Evolutionary conservation across 2,329 filamentous ascomycete species (phyloP).

Genomic region (Emergomyces africanus): DNA sequence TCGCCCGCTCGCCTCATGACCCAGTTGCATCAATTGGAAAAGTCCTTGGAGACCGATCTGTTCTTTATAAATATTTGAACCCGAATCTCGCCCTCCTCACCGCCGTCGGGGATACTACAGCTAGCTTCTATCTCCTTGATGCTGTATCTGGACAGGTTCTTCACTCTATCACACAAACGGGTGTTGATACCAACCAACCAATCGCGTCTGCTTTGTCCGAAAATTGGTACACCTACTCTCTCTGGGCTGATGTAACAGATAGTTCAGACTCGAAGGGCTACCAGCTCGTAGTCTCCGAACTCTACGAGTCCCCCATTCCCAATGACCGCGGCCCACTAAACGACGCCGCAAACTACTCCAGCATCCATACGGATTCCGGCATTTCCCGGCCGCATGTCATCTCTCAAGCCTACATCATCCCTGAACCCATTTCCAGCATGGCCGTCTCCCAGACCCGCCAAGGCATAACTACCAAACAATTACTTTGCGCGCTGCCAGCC

Average conservation of each 20-base stretch:
- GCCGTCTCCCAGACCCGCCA: constrained; percentile 81
- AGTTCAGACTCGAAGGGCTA: constrained; percentile 57
- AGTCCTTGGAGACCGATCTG: constrained; percentile 80
- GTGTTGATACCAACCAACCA: constrained; percentile 60
- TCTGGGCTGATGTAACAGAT: constrained; percentile 45
- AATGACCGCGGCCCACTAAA: constrained; percentile 77
- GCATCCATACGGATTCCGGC: constrained; percentile 51
- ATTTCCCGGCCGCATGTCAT: constrained; percentile 59
- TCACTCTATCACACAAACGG: constrained; percentile 54
- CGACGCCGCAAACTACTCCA: constrained; percentile 59
- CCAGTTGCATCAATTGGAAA: constrained; percentile 90
- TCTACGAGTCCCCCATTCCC: constrained; percentile 72
- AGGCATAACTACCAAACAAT: constrained; percentile 72
- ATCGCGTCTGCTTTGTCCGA: constrained; percentile 73
- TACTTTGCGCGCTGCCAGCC: constrained; percentile 65
- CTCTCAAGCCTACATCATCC: constrained; percentile 68
- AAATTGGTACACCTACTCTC: constrained; percentile 90
- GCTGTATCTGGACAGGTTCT: constrained; percentile 73
- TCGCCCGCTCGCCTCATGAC: constrained; percentile 59
- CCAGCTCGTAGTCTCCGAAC: constrained; percentile 72
- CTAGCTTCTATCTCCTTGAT: constrained; percentile 71
- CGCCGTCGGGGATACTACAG: constrained; percentile 47
- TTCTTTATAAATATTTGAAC: constrained; percentile 95
- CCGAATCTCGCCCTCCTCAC: constrained; percentile 71
- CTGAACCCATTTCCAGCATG: constrained; percentile 64